These are phyloP conservation scores for Protea cynaroides DNA, from an alignment of 164 flowering plant species.

Conservation along the genomic window DNA sequence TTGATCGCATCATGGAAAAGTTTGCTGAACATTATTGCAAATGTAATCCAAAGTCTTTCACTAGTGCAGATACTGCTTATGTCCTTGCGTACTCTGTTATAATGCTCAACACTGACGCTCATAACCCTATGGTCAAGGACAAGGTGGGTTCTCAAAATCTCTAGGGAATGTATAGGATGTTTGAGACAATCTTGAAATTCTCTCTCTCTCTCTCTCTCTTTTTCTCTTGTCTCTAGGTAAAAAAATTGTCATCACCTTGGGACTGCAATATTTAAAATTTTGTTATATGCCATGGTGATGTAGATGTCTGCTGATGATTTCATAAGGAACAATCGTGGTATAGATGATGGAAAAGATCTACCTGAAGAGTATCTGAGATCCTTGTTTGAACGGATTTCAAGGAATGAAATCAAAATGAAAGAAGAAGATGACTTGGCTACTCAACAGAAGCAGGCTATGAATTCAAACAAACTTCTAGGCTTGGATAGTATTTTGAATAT, in stretches of 20 bases:
- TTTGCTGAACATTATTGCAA: slow-evolving; percentile 98
- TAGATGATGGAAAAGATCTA: slow-evolving; percentile 98
- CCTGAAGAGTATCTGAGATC: slow-evolving; percentile 93
- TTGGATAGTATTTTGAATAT: slow-evolving; percentile 90
- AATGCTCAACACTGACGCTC: slow-evolving; percentile 97
- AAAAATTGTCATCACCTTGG: too few species aligned
- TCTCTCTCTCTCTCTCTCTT: too few species aligned
- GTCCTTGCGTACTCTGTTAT: slow-evolving; percentile 97
- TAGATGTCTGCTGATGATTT: slow-evolving; percentile 99
- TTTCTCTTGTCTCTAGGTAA: too few species aligned
- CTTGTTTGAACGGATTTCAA: slow-evolving; percentile 78
- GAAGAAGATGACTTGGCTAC: slow-evolving; percentile 71
- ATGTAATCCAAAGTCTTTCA: slow-evolving; percentile 88
- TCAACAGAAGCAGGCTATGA: slow-evolving; percentile 74
- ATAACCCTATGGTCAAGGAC: slow-evolving; percentile 91
- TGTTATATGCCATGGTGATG: slow-evolving; percentile 13
- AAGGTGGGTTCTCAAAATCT: slow-evolving; percentile 54
- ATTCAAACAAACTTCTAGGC: slow-evolving; percentile 73
- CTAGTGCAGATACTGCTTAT: slow-evolving; percentile 98
- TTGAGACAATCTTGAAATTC: background rate
- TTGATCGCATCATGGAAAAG: slow-evolving; percentile 98
- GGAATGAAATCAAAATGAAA: slow-evolving; percentile 96
- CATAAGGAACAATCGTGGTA: slow-evolving; percentile 95
- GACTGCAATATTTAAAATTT: too few species aligned
- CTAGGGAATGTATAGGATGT: background rate